These are phyloP conservation scores for Clavariopsis aquatica DNA, from an alignment of 495 filamentous ascomycete genomes.

Conservation along the genomic window DNA sequence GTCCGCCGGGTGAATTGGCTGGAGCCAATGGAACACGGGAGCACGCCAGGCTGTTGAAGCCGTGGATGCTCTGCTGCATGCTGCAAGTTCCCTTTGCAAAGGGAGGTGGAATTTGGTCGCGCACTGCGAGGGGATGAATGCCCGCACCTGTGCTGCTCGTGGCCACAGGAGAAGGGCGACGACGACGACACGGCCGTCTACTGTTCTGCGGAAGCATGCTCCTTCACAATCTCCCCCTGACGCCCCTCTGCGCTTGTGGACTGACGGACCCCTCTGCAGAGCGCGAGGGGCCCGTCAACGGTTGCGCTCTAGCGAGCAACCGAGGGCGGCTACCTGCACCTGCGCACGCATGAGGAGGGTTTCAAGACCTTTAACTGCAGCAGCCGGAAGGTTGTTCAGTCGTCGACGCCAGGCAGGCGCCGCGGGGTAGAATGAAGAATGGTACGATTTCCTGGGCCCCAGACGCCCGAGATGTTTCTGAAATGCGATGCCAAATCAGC, in stretches of 20 bases:
- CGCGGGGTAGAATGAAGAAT: conserved; percentile 1
- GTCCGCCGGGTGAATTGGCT: conserved; percentile 20
- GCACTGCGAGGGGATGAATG: no score
- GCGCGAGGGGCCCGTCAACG: not conserved
- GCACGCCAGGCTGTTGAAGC: not conserved
- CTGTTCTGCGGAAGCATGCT: not conserved
- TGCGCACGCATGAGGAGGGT: conserved; percentile 14
- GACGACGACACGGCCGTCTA: not conserved
- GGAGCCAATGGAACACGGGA: conserved; percentile 16
- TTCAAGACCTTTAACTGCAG: conserved; percentile 16
- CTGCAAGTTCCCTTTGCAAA: conserved; percentile 1
- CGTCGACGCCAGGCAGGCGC: not conserved
- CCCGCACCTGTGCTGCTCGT: conserved; percentile 6
- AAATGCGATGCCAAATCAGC: conserved; percentile 30
- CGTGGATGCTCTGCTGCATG: not conserved
- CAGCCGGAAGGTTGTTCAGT: not conserved
- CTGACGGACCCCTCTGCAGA: not conserved
- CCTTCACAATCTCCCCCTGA: conserved; percentile 15
- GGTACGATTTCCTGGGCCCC: conserved; percentile 22
- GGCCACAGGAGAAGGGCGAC: not conserved
- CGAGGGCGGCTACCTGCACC: conserved; percentile 25
- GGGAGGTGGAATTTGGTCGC: not conserved
- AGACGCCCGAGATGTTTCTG: conserved; percentile 20
- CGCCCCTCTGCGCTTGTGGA: not conserved
- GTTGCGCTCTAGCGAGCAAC: conserved; percentile 12